Evolutionary conservation across 257 asterid genomes (phyloP).

Genomic region (Cinchona pubescens): DNA sequence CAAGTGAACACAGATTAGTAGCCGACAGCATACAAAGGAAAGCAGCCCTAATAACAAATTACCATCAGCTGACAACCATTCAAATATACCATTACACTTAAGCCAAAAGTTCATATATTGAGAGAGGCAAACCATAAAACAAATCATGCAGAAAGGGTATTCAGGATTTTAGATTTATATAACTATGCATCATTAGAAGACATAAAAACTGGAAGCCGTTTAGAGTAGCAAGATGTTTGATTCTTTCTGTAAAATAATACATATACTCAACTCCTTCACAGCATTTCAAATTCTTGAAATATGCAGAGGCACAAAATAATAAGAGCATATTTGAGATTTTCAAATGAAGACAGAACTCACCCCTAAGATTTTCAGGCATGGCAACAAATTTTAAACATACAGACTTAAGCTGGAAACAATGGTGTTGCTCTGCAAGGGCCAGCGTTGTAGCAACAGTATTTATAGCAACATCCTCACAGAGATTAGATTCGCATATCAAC

Average conservation of each 20-base stretch:
- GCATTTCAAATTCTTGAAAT: background rate
- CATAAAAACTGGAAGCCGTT: background rate
- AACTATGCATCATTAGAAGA: background rate
- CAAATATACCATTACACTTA: background rate
- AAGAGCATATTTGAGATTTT: background rate
- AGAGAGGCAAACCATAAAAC: background rate
- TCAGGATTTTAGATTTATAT: background rate
- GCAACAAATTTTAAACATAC: constrained; percentile 85
- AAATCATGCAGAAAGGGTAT: background rate
- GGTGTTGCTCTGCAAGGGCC: constrained; percentile 97
- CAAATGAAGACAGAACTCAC: constrained; percentile 23
- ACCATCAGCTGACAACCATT: background rate
- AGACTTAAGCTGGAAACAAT: constrained; percentile 81
- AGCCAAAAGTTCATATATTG: background rate
- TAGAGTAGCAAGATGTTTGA: background rate
- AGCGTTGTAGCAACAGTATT: constrained; percentile 95
- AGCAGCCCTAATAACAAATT: background rate
- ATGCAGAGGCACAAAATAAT: background rate
- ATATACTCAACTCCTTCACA: background rate
- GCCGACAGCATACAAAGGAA: background rate
- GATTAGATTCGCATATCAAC: constrained; percentile 79
- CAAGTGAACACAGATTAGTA: background rate
- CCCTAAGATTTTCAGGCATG: constrained; percentile 79
- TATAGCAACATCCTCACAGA: constrained; percentile 78
- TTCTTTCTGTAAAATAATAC: background rate